Evolutionary conservation across 176 grass and related monocot species (phyloP), one percentile per base, ranked within the genome.

Genomic region (Bolboschoenus planiculmis): DNA sequence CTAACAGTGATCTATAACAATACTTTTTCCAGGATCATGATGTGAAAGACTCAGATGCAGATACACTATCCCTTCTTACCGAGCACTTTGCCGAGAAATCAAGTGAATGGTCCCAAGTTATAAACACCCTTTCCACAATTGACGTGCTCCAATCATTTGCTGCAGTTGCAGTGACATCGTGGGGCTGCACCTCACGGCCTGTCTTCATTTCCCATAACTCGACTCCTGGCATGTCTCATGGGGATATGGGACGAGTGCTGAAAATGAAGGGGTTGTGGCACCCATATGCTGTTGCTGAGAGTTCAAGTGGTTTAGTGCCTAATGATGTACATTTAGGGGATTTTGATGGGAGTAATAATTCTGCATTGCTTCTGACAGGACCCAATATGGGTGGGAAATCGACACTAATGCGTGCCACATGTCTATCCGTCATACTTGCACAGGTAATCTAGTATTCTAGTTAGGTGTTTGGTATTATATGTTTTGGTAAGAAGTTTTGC

Each of bases 371-470:
- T 84, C 83, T 97, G 84, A 97, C 95, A 85, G 95, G 95, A 87
- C 95, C 95, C 60, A 97, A 97, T 84, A 97, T 97, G 92, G 95
- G 95, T 13, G 92, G 95, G 47, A 97, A 97, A 81, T 97, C 95
- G 51, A 97, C 95, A 36, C 85, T 97, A 61, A 88, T 97, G 92
- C 92, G 95, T 72, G 95, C 95, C 26, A 92, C 92, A 55, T 97
- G 95, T 85, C 84, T 97, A 62, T 80, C 95, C 56, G 54, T 94
- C 31, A 77, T 94, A 84, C 87, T 97, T 81, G 92, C 95, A 24
- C 95, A 94, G 95, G 95, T 97, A 79, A 27, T 64, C 13, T 61
- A 81, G 59, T 81, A 81, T 64, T 24, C 5, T 26, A 2, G 3
- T 37, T 10, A 57, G 53, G 20, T 60, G 10, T 43, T 81, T 4